Conservation (phyloP, 2,329 filamentous ascomycete genomes). For the Calonectria honghensis region DNA sequence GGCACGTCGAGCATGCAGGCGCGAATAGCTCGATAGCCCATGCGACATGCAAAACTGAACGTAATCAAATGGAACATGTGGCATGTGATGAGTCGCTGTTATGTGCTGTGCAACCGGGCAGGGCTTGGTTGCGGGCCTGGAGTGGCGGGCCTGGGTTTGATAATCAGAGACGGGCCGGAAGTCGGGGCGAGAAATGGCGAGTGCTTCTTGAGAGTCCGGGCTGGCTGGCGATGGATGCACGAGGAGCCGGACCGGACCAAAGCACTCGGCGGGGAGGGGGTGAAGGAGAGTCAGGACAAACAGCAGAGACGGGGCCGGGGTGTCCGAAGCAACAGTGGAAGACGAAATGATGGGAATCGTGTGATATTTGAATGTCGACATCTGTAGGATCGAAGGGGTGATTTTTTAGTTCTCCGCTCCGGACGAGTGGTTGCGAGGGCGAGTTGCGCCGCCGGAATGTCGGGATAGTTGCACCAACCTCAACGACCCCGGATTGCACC, state of each 20-base stretch:
- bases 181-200: constrained; percentile 43
- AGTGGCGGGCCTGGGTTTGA: constrained; percentile 44
- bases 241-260: constrained; percentile 36
- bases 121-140: constrained; percentile 39
- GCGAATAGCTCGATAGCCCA: constrained; percentile 20
- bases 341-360: constrained; percentile 36
- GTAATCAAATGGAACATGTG: constrained; percentile 45
- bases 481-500: constrained; percentile 55
- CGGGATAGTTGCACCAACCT: constrained; percentile 42
- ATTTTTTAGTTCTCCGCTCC: constrained; percentile 42
- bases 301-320: constrained; percentile 34
- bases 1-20: constrained; percentile 36
- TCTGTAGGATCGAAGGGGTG: constrained; percentile 50
- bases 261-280: constrained; percentile 20
- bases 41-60: constrained; percentile 36
- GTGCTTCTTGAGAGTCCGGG: constrained; percentile 39
- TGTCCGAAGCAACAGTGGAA: constrained; percentile 34
- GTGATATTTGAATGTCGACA: constrained; percentile 55
- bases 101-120: constrained; percentile 45
- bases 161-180: constrained; percentile 40
- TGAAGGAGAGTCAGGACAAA: constrained; percentile 21
- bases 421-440: constrained; percentile 16
- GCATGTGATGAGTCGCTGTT: constrained; percentile 52
- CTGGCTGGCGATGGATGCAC: constrained; percentile 26
- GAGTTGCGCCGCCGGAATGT: constrained; percentile 40